Evolutionary conservation across 73 alveolate genomes (phyloP).

Genomic region (Symbiodinium natans): DNA sequence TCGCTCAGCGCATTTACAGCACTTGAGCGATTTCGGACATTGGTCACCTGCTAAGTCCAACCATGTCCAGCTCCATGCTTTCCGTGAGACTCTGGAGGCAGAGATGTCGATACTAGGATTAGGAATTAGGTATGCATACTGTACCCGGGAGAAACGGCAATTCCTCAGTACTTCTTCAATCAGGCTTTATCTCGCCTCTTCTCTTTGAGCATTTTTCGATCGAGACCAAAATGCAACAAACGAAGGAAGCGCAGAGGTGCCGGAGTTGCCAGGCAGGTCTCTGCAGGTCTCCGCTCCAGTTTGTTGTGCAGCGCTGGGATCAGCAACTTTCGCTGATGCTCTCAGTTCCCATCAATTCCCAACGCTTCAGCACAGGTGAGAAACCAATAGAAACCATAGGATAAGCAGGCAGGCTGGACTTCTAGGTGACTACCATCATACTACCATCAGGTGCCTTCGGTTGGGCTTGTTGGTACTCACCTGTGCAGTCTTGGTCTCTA

Average conservation of each 20-base stretch:
- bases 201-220: too few species aligned
- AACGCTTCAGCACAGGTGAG: background rate
- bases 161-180: too few species aligned
- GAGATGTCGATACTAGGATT: too few species aligned
- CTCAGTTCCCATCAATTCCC: background rate
- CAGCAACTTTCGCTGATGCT: background rate
- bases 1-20: background rate
- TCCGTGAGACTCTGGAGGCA: background rate
- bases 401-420: background rate
- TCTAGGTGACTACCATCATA: background rate
- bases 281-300: too few species aligned
- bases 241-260: too few species aligned
- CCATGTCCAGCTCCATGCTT: background rate
- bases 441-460: too few species aligned
- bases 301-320: background rate
- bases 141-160: too few species aligned
- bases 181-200: too few species aligned
- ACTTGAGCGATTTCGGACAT: background rate
- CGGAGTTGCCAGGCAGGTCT: background rate
- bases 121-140: too few species aligned
- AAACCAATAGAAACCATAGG: background rate
- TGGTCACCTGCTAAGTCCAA: background rate
- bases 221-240: too few species aligned
- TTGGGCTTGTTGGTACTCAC: background rate
- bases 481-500: background rate